Evolutionary conservation across 257 asterid genomes (phyloP).

Genomic region (Capsicum rhomboideum): DNA sequence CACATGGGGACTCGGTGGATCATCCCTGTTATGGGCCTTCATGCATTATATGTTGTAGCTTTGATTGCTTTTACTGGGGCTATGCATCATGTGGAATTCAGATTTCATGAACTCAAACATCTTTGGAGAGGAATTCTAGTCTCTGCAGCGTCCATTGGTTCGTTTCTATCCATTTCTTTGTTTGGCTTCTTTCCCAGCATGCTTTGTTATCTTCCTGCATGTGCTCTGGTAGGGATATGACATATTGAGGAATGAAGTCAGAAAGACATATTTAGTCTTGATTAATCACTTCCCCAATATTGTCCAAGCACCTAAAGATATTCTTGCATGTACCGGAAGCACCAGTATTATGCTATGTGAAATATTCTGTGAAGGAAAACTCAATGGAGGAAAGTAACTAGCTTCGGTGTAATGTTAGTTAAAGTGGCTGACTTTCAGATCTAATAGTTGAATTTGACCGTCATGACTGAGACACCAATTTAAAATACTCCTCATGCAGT

Average conservation of each 20-base stretch:
- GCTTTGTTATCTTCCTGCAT: neutral
- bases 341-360: neutral
- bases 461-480: neutral
- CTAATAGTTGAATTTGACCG: neutral
- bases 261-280: neutral
- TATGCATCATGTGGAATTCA: constrained; percentile 64
- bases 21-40: constrained; percentile 55
- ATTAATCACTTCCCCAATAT: neutral
- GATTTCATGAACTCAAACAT: constrained; percentile 80
- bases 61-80: constrained; percentile 68
- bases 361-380: neutral
- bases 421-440: neutral
- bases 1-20: constrained; percentile 68
- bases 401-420: neutral
- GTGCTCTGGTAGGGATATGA: neutral
- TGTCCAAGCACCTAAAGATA: neutral
- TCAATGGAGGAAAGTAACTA: neutral
- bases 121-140: constrained; percentile 82
- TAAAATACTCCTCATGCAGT: neutral
- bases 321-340: neutral
- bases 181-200: neutral
- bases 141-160: constrained; percentile 60
- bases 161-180: neutral
- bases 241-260: neutral
- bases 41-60: constrained; percentile 56